These are phyloP conservation scores for Rhododendron williamsianum DNA, from an alignment of 148 eudicot genomes.

Conservation along the genomic window DNA sequence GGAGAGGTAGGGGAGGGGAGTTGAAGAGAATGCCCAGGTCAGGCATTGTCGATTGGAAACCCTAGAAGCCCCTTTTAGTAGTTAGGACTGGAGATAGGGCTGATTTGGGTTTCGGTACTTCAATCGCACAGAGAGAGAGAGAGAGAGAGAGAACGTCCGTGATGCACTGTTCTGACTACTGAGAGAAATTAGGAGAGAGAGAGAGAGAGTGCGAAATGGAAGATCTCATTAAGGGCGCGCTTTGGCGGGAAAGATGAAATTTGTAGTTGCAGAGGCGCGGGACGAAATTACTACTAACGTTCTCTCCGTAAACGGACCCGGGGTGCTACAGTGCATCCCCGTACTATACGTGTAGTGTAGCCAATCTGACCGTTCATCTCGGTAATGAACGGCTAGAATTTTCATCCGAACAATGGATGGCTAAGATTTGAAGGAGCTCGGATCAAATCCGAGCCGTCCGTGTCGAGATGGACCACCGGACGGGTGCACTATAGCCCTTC, in stretches of 20 bases:
- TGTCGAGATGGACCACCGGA: no score
- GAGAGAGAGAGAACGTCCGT: neutral
- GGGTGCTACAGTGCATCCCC: no score
- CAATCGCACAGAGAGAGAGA: neutral
- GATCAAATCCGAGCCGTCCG: no score
- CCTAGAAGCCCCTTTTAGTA: neutral
- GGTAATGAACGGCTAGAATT: accelerated
- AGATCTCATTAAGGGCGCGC: neutral
- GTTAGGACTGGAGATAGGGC: neutral
- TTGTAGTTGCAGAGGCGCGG: constrained; percentile 12
- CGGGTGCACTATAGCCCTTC: no score
- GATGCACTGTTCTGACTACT: neutral
- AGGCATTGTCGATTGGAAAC: constrained; percentile 25
- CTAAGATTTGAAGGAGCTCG: no score
- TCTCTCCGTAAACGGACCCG: neutral
- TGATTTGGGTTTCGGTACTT: neutral
- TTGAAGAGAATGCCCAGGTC: constrained; percentile 27
- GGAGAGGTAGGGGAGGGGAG: constrained; percentile 25
- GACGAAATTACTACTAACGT: neutral
- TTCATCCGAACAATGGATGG: no score
- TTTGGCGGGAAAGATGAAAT: constrained; percentile 21
- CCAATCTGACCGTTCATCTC: accelerated
- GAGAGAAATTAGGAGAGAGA: neutral
- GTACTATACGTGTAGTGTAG: no score
- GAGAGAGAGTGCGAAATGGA: neutral